Conservation (phyloP, 2,329 filamentous ascomycete genomes). For the Cercospora sp. region DNA sequence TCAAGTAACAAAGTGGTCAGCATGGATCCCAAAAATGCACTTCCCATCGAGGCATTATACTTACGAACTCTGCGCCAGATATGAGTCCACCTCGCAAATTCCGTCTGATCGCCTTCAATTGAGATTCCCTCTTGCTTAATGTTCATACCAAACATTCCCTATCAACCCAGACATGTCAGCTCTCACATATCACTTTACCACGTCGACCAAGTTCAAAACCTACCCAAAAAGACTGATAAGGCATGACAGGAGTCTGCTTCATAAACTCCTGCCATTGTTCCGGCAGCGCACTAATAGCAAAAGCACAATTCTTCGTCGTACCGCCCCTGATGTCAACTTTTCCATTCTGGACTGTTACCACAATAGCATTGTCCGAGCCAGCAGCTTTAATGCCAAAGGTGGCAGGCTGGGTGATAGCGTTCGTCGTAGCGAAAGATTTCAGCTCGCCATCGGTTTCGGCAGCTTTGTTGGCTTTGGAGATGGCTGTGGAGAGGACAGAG, state of each 20-base stretch:
- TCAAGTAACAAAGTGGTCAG: background rate
- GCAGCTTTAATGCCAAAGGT: constrained; percentile 40
- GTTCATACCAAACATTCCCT: constrained; percentile 48
- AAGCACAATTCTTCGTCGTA: constrained; percentile 33
- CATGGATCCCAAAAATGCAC: too few relatives aligned
- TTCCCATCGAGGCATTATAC: background rate
- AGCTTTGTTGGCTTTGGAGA: constrained; percentile 35
- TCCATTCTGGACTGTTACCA: constrained; percentile 37
- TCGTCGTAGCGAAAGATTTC: constrained; percentile 36
- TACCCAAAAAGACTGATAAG: constrained; percentile 51
- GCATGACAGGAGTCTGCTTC: constrained; percentile 46
- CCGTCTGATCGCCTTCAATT: constrained; percentile 49
- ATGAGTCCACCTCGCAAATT: constrained; percentile 49
- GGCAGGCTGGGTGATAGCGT: constrained; percentile 34
- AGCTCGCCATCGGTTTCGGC: constrained; percentile 35
- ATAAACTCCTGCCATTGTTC: constrained; percentile 52
- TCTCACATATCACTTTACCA: background rate
- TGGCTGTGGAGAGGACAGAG: constrained; percentile 27
- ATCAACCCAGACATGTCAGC: constrained; percentile 13
- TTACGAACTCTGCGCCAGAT: constrained; percentile 48
- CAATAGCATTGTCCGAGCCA: constrained; percentile 32
- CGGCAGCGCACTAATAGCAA: constrained; percentile 46
- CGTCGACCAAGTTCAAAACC: constrained; percentile 24
- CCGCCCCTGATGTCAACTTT: constrained; percentile 33
- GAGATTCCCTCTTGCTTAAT: constrained; percentile 52